Conservation (phyloP, 306 rosid genomes). For the Sechiopsis laciniata region DNA sequence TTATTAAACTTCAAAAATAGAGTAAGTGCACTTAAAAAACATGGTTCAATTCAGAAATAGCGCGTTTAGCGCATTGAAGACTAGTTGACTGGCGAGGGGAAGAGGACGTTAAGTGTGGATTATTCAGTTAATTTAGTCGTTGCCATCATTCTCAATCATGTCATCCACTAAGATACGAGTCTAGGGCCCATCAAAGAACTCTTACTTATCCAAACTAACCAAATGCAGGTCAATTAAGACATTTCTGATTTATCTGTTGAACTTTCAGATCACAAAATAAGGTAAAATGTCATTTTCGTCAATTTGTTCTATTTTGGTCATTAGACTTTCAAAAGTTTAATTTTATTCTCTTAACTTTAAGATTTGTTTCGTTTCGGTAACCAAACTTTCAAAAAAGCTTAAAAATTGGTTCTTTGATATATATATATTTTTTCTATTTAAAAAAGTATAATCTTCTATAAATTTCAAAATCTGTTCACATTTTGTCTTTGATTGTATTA, state of each 20-base stretch:
- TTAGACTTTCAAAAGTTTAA: too few species aligned
- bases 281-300: too few species aligned
- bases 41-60: not conserved
- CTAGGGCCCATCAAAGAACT: not conserved
- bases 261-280: not conserved
- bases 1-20: not conserved
- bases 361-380: too few species aligned
- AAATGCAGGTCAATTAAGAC: not conserved
- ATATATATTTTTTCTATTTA: too few species aligned
- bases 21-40: not conserved
- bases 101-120: not conserved
- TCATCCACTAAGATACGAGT: constrained; percentile 5
- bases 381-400: too few species aligned
- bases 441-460: too few species aligned
- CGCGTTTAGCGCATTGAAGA: constrained; percentile 1
- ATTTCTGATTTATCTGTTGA: not conserved
- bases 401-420: too few species aligned
- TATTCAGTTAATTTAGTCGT: constrained; percentile 18
- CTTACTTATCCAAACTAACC: constrained; percentile 4
- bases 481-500: too few species aligned
- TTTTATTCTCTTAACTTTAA: too few species aligned
- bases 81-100: constrained; percentile 4
- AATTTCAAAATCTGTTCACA: too few species aligned
- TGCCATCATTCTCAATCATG: constrained; percentile 20
- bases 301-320: too few species aligned